phyloP scores from a whole-genome alignment of 2,329 filamentous ascomycete genomes.

The Aspergillus luchuensis region DNA sequence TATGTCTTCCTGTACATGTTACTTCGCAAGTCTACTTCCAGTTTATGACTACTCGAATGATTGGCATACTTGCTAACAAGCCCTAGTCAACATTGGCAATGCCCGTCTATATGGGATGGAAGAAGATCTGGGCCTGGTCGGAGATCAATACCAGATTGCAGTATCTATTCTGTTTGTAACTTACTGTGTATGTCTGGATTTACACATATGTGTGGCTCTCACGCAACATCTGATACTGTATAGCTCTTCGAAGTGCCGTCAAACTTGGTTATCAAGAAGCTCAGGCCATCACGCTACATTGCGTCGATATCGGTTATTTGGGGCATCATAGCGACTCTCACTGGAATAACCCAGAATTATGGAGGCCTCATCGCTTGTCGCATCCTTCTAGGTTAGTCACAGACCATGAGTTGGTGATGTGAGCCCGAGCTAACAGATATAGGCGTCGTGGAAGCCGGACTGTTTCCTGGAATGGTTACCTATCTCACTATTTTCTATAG shows the following conservation, averaged over 20 bases:
- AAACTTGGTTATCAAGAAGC: conserved; percentile 65
- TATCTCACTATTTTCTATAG: conserved; percentile 78
- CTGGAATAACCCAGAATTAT: conserved; percentile 68
- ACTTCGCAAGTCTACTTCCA: neutral
- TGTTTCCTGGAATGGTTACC: conserved; percentile 68
- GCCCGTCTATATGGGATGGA: conserved; percentile 66
- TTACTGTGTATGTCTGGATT: conserved; percentile 49
- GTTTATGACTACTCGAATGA: neutral
- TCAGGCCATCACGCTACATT: conserved; percentile 63
- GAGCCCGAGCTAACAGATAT: neutral
- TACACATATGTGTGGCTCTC: neutral
- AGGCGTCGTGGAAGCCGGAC: conserved; percentile 68
- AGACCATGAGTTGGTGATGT: no score
- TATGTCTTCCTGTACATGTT: conserved; percentile 9
- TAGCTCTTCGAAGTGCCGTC: conserved; percentile 64
- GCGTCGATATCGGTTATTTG: conserved; percentile 63
- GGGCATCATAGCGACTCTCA: conserved; percentile 50
- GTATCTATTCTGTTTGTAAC: conserved; percentile 70
- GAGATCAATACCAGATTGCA: conserved; percentile 69
- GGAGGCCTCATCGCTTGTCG: conserved; percentile 68
- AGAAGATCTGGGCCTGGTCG: conserved; percentile 60
- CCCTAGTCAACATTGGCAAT: conserved; percentile 70
- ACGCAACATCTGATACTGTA: conserved; percentile 13
- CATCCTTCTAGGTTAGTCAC: conserved; percentile 54
- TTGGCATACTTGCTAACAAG: conserved; percentile 16